These are phyloP conservation scores for Phytopythium cucurbitacearum DNA, from an alignment of 352 stramenopile species.

Conservation along the genomic window DNA sequence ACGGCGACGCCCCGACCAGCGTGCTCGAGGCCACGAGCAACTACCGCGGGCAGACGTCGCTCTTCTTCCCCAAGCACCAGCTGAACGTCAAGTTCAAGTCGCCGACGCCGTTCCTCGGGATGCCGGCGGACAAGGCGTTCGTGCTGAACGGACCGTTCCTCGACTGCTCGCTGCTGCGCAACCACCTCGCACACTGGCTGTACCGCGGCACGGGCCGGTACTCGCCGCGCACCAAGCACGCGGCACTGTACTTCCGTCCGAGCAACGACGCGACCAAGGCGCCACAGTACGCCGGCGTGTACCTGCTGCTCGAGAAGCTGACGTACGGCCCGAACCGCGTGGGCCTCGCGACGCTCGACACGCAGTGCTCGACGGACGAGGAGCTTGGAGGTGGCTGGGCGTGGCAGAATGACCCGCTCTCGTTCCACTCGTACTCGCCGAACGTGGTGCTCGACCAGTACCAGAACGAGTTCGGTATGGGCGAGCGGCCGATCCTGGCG, in stretches of 20 bases:
- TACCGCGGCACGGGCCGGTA: constrained; percentile 68
- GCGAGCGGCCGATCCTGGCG: constrained; percentile 53
- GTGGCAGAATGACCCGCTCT: constrained; percentile 74
- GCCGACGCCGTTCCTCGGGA: constrained; percentile 36
- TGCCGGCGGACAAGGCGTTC: constrained; percentile 64
- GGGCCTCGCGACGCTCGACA: constrained; percentile 47
- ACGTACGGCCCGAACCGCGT: constrained; percentile 69
- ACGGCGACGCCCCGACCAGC: constrained; percentile 34
- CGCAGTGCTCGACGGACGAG: constrained; percentile 27
- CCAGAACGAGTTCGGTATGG: constrained; percentile 77
- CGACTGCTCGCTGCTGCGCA: constrained; percentile 66
- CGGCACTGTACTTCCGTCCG: constrained; percentile 63
- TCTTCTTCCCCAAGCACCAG: constrained; percentile 79
- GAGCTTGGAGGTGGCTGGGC: constrained; percentile 67
- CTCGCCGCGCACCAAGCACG: constrained; percentile 56
- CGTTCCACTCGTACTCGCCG: constrained; percentile 61
- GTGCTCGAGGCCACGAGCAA: constrained; percentile 47
- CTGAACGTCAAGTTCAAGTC: constrained; percentile 63
- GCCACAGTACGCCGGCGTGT: constrained; percentile 59
- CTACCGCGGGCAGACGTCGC: constrained; percentile 74
- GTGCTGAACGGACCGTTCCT: constrained; percentile 75
- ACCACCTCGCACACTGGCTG: constrained; percentile 78
- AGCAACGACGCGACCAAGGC: constrained; percentile 9
- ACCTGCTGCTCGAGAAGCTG: constrained; percentile 72
- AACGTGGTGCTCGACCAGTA: constrained; percentile 80